Evolutionary conservation across 2,329 filamentous ascomycete genomes (phyloP), one percentile per base, ranked within the genome.

Genomic region (Stachybotrys chlorohalonatus): DNA sequence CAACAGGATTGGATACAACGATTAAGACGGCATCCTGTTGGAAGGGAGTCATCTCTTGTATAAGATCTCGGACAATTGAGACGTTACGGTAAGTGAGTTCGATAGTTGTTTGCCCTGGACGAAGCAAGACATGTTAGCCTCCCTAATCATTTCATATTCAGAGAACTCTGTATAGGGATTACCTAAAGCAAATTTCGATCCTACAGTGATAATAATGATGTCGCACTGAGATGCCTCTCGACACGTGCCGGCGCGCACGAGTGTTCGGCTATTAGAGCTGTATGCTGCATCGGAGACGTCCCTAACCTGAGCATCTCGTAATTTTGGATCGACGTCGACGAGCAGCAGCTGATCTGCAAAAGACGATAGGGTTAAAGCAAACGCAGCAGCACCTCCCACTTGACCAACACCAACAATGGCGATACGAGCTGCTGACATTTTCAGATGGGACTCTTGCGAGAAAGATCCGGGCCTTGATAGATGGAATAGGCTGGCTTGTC

Each of bases 1-100:
- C 79, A 17, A 82, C 78, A 0, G 79, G 79, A 61, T 81, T 81
- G 2, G 79, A 73, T 4, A 81, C 77, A 1, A 81, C 64, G 1
- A 82, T 64, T 0, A 82, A 61, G 32, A 82, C 73, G 0, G 77
- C 69, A 53, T 78, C 70, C 4, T 70, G 63, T 31, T 66, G 68
- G 54, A 82, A 75, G 0, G 78, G 77, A 11, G 68, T 69, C 73
- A 82, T 79, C 39, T 69, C 68, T 3, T 69, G 64, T 36, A 81
- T 70, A 15, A 77, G 73, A n/a, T 68, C 73, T 6, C 69, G 68
- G 31, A 81, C 62, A 50, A 81, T 77, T 24, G 70, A 69, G 24
- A 77, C 60, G 57, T 80, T 81, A 4, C 75, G 70, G 31, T 74
- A 73, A 16, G 51, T 58, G 24, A 52, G 55, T 13, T 62, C 59